Base-by-base conservation (phyloP, 177 flowering plant species). In the Vitis hybrid region DNA sequence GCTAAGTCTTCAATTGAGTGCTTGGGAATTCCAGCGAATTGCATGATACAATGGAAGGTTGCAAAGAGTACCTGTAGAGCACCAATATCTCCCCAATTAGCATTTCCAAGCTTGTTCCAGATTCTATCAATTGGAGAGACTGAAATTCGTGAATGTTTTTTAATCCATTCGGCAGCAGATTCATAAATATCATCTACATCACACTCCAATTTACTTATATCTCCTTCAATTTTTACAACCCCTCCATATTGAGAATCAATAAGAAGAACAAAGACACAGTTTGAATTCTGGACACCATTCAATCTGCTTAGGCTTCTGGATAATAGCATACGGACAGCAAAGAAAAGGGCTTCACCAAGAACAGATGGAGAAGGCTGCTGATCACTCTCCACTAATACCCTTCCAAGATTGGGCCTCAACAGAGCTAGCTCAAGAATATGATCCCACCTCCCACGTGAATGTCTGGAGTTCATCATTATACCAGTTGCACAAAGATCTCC, bases 101-200 rank as follows among this genome's bases (percentile, higher is more conserved):
- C 97, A 87, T 91, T 94, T 65, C 98, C 98, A 62, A 94, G 91
- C 81, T 92, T 89, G 85, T 90, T 94, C 97, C 98, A 94, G 55
- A 94, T 84, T 65, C 90, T 84, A 70, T 91, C 93, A 62, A 90
- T 74, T 0, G 91, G 89, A 56, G 98, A 88, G 47, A 92, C 87
- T 2, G 85, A 18, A 64, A 94, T 69, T 51, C 69, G 78, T 15
- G 89, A 82, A 81, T 90, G 90, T 12, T 62, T 75, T 73, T 70
- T 83, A 10, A 94, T 78, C 98, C 98, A 94, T 59, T 89, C 92
- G 10, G 91, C 87, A 49, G 90, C 91, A 71, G 82, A 87, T 52
- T 79, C 86, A 75, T 94, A 92, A 24, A 85, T 82, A 76, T 87
- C 78, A 78, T 78, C 84, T 62, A 84, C 74, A 79, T 90, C 88